These are phyloP conservation scores for Spiromastix sp. DNA, from an alignment of 2,329 filamentous ascomycete genomes.

Conservation along the genomic window DNA sequence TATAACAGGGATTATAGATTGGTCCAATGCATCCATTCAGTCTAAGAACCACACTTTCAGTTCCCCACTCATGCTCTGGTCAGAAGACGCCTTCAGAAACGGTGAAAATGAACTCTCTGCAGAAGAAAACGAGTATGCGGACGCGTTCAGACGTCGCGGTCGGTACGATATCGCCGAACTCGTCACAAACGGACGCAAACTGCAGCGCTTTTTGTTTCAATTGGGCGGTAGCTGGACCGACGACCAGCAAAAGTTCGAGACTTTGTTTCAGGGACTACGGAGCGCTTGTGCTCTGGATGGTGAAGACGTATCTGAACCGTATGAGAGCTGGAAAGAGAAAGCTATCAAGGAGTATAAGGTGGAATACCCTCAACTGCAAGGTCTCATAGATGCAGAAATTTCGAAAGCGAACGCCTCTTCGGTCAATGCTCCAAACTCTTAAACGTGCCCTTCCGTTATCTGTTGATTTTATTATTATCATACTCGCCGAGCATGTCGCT, in stretches of 20 bases:
- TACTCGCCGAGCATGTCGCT: too few relatives aligned
- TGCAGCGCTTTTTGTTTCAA: conserved; percentile 3
- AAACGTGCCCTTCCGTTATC: too few relatives aligned
- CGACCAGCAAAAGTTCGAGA: conserved; percentile 2
- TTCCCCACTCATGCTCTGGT: conserved; percentile 4
- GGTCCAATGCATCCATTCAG: conserved; percentile 1
- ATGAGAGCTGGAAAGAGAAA: conserved; percentile 3
- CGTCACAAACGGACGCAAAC: background rate
- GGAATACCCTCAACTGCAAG: conserved; percentile 3
- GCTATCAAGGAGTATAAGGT: conserved; percentile 2
- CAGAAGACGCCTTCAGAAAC: background rate
- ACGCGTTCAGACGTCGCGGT: conserved; percentile 1
- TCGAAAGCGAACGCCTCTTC: too few relatives aligned
- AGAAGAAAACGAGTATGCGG: conserved; percentile 2
- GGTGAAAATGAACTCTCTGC: conserved; percentile 4
- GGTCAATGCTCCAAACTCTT: too few relatives aligned
- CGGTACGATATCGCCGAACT: conserved; percentile 3
- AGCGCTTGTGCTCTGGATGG: conserved; percentile 3
- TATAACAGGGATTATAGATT: conserved; percentile 2
- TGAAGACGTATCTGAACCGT: conserved; percentile 2
- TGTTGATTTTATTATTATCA: too few relatives aligned
- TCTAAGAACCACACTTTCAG: conserved; percentile 4
- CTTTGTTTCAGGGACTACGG: conserved; percentile 2
- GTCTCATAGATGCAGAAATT: too few relatives aligned
- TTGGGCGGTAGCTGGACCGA: conserved; percentile 4